Percentiles rank a stretch among this genome's conserved stretches.
Evolutionary conservation across 2,329 filamentous ascomycete species (phyloP).

Genomic region (Neocatenulostroma microsporum): DNA sequence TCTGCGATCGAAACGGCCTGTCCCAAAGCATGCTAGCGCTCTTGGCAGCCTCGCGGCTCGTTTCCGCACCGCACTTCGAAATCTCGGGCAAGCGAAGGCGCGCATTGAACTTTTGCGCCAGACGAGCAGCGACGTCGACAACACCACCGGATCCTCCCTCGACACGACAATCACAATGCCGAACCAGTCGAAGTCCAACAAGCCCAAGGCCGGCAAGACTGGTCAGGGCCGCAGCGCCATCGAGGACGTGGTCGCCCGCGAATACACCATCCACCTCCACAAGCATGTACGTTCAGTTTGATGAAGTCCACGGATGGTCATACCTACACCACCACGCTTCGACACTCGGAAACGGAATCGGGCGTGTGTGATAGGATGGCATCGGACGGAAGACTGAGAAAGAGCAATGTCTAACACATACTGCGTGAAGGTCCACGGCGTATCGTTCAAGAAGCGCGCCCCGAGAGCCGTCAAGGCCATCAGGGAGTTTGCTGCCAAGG

Average conservation of each 20-base stretch:
- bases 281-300: conserved; percentile 87
- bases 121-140: conserved; percentile 4
- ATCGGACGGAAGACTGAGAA: conserved; percentile 63
- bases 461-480: conserved; percentile 99
- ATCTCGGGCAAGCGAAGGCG: no score
- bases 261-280: conserved; percentile 99
- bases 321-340: conserved; percentile 20
- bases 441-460: conserved; percentile 99
- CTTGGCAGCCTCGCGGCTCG: conserved; percentile 1
- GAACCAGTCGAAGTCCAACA: conserved; percentile 38
- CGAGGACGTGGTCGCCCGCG: conserved; percentile 96
- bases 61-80: not conserved
- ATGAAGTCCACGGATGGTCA: conserved; percentile 59
- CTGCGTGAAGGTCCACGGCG: conserved; percentile 86
- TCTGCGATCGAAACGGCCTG: no score
- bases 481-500: conserved; percentile 81
- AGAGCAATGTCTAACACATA: conserved; percentile 18
- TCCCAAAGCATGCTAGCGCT: no score
- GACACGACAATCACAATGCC: conserved; percentile 30
- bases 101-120: no score
- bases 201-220: conserved; percentile 62
- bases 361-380: conserved; percentile 19
- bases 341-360: not conserved
- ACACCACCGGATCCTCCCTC: not conserved
- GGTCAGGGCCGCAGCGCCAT: conserved; percentile 74